Base-by-base conservation (phyloP, 768 basidiomycete species). In the Botryobasidium botryosum region DNA sequence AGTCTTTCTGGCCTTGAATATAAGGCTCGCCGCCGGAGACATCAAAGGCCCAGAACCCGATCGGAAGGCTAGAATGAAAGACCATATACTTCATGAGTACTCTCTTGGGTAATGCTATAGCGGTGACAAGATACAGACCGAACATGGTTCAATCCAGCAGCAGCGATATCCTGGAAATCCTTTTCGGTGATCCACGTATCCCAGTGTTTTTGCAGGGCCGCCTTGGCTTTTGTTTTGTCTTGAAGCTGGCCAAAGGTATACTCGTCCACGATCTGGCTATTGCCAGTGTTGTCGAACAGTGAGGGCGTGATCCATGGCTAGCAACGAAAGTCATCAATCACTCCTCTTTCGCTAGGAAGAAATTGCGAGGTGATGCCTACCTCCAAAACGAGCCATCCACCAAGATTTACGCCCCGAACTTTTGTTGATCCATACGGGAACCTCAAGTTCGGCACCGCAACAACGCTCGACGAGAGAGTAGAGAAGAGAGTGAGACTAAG, bases 41-140 rank as follows among this genome's bases (percentile, higher is more conserved):
- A 46, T 91, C 83, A 52, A 79, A 87, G 1, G 84, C 84, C 84
- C 84, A 91, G 59, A 82, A 91, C 8, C 85, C 88, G 43, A 74
- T 71, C 13, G 83, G 82, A 12, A 39, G 23, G 2, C 32, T 17
- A 33, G 12, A 33, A 33, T 17, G 32, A 12, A 17, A 12, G 32
- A 12, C 32, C 12, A 33, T 33, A 33, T 33, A 17, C 10, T 33
- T 10, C 10, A 33, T 10, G 32, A 33, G 17, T 33, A 33, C 17
- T 33, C 32, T 33, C 10, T 33, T 10, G 17, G 17, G 10, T 17
- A 10, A 33, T 17, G 32, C 12, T 20, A 39, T 24, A 39, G 13
- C 37, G 40, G 40, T n/a, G n/a, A n/a, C n/a, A n/a, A n/a, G n/a
- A n/a, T n/a, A n/a, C n/a, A 31, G 86, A 54, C 38, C 84, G 74